These are phyloP conservation scores for Trichoderma afroharzianum DNA, from an alignment of 2,329 filamentous ascomycete genomes.

Conservation along the genomic window DNA sequence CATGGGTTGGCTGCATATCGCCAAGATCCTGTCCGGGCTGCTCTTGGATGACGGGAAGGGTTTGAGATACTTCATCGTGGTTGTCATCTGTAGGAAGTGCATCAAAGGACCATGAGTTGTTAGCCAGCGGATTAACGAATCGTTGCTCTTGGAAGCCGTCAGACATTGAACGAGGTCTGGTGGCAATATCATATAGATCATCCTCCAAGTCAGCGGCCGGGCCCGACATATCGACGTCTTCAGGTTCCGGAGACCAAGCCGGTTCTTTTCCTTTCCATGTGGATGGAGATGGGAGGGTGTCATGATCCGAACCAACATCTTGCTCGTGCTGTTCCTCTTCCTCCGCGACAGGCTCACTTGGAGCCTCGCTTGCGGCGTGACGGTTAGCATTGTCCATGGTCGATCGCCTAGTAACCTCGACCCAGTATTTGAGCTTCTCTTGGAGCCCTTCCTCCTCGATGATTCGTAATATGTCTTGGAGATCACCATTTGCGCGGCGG, in stretches of 20 bases:
- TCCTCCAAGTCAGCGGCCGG: constrained; percentile 19
- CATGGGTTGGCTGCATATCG: neutral
- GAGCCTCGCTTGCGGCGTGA: neutral
- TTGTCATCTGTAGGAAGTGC: constrained; percentile 31
- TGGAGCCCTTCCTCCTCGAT: constrained; percentile 58
- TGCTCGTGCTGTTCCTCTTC: neutral
- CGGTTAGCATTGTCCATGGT: constrained; percentile 24
- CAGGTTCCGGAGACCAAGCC: constrained; percentile 16
- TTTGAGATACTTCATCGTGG: neutral
- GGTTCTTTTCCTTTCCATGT: constrained; percentile 28
- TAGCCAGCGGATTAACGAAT: constrained; percentile 50
- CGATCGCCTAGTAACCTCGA: constrained; percentile 46
- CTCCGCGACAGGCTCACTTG: neutral
- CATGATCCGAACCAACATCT: neutral
- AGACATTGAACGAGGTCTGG: constrained; percentile 52
- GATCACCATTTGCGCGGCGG: constrained; percentile 57
- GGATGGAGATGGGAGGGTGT: neutral
- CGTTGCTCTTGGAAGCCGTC: constrained; percentile 49
- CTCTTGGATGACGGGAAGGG: neutral
- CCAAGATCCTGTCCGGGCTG: neutral
- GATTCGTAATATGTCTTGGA: constrained; percentile 55
- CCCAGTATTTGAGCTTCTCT: constrained; percentile 57
- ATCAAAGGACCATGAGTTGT: constrained; percentile 60
- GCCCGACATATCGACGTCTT: constrained; percentile 12
- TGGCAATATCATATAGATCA: constrained; percentile 19